These are phyloP conservation scores for Fraxinus americana DNA, from an alignment of 257 asterid genomes.

Conservation along the genomic window DNA sequence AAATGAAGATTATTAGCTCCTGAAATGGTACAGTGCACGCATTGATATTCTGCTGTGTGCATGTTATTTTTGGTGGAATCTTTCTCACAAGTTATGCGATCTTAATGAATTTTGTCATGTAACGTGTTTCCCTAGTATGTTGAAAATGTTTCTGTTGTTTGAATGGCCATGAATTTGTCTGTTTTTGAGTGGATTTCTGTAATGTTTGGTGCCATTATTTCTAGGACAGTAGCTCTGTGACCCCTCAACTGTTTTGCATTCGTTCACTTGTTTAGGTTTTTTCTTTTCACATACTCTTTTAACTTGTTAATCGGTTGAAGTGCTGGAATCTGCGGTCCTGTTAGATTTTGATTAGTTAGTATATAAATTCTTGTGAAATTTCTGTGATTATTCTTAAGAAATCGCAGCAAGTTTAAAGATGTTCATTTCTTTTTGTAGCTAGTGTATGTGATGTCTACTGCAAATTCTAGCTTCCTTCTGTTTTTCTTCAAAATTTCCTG, in stretches of 20 bases:
- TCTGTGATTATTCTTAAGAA: conserved; percentile 12
- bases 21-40: background rate
- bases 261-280: background rate
- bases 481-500: background rate
- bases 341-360: background rate
- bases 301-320: background rate
- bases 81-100: background rate
- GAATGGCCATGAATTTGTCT: background rate
- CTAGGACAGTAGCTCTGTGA: background rate
- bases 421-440: background rate
- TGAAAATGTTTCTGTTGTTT: background rate
- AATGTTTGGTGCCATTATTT: background rate
- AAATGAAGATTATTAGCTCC: too few species aligned
- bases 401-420: conserved; percentile 33
- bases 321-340: background rate
- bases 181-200: background rate
- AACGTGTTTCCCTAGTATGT: background rate
- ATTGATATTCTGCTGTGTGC: background rate
- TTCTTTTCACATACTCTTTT: too few species aligned
- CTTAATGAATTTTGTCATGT: background rate
- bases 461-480: background rate
- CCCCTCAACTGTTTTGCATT: background rate
- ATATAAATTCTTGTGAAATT: background rate
- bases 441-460: background rate
- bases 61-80: background rate